Evolutionary conservation across 2,329 filamentous ascomycete genomes (phyloP).

Genomic region (Aspergillus tubingensis): DNA sequence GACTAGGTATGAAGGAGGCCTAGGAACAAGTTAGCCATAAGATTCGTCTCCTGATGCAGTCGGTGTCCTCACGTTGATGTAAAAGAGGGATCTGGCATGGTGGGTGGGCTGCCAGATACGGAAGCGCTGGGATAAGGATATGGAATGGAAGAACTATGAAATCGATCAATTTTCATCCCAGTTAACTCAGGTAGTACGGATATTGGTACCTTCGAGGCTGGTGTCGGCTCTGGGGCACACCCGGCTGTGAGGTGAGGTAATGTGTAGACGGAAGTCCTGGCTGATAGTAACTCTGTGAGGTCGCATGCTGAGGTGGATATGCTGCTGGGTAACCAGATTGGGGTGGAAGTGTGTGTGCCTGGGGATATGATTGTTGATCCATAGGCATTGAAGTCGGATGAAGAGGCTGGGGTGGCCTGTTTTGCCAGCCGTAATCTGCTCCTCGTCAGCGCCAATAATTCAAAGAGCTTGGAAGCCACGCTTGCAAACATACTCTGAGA

Average conservation of each 20-base stretch:
- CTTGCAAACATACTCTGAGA: slow-evolving; percentile 28
- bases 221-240: slow-evolving; percentile 18
- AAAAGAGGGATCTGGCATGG: slow-evolving; percentile 26
- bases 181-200: not conserved
- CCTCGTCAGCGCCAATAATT: slow-evolving; percentile 17
- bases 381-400: slow-evolving; percentile 31
- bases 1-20: slow-evolving; percentile 36
- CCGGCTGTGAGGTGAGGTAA: slow-evolving; percentile 19
- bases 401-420: slow-evolving; percentile 30
- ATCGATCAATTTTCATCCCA: not conserved
- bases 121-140: slow-evolving; percentile 24
- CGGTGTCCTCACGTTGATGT: slow-evolving; percentile 25
- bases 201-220: slow-evolving; percentile 26
- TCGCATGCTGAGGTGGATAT: slow-evolving; percentile 28
- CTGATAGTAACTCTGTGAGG: slow-evolving; percentile 26
- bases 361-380: slow-evolving; percentile 28
- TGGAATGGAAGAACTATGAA: slow-evolving; percentile 22
- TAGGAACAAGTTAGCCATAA: slow-evolving; percentile 19
- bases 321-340: slow-evolving; percentile 27
- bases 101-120: slow-evolving; percentile 22
- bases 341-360: slow-evolving; percentile 28
- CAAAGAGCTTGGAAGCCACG: not conserved
- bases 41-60: not conserved
- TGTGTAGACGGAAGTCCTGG: slow-evolving; percentile 21
- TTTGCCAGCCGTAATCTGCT: slow-evolving; percentile 35